These are phyloP conservation scores for Scenedesmus sp. DNA, from an alignment of 163 green algal genomes.

Conservation along the genomic window DNA sequence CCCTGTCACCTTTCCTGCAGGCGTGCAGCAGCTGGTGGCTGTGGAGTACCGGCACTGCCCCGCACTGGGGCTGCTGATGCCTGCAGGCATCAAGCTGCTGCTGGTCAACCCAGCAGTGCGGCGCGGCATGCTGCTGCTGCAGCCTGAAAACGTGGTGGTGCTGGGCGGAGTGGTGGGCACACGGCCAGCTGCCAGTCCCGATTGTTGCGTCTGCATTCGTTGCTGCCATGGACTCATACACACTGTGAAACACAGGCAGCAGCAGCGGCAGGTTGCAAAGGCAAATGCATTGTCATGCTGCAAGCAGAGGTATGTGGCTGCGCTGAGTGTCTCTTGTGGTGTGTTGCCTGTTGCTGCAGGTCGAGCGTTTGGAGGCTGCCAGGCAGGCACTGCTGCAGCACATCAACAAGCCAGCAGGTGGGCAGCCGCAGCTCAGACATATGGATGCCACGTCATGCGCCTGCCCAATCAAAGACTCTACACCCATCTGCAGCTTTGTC, in stretches of 20 bases:
- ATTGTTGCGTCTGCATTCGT: background rate
- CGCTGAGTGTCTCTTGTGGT: background rate
- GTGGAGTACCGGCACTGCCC: slow-evolving; percentile 43
- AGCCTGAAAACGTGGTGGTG: slow-evolving; percentile 49
- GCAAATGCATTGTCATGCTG: background rate
- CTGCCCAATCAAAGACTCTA: no score
- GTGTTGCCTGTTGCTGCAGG: slow-evolving; percentile 31
- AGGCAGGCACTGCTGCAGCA: slow-evolving; percentile 40
- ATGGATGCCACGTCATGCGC: background rate
- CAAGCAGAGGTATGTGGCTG: background rate
- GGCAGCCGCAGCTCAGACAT: background rate
- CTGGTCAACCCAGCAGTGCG: slow-evolving; percentile 40
- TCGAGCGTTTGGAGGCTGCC: slow-evolving; percentile 30
- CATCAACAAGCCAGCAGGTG: slow-evolving; percentile 46
- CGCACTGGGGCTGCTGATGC: slow-evolving; percentile 34
- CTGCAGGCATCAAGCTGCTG: slow-evolving; percentile 52
- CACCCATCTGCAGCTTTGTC: no score
- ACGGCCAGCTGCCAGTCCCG: background rate
- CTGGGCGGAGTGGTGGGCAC: slow-evolving; percentile 45
- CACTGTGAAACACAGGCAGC: no score
- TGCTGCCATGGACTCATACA: background rate
- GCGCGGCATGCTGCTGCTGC: slow-evolving; percentile 56
- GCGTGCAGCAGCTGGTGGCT: slow-evolving; percentile 37
- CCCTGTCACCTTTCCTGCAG: slow-evolving; percentile 32
- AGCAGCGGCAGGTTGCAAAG: background rate